Evolutionary conservation across 2,329 filamentous ascomycete genomes (phyloP).

Genomic region (Pyrenochaeta sp.): DNA sequence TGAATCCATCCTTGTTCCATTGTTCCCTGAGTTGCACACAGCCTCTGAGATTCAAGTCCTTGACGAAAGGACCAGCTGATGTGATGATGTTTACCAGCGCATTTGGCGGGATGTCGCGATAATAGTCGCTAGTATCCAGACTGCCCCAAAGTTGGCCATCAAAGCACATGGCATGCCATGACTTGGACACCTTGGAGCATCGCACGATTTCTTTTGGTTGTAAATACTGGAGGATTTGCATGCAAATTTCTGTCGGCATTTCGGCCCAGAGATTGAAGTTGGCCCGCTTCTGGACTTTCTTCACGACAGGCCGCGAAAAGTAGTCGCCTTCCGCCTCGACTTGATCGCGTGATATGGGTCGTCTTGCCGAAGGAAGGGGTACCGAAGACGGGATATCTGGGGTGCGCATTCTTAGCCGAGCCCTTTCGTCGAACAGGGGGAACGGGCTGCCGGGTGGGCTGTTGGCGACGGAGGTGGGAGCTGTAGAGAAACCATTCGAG

Average conservation of each 20-base stretch:
- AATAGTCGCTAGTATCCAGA: conserved; percentile 84
- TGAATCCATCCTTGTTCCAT: conserved; percentile 77
- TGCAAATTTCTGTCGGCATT: conserved; percentile 82
- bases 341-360: conserved; percentile 55
- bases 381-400: conserved; percentile 62
- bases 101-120: conserved; percentile 83
- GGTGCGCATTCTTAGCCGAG: conserved; percentile 64
- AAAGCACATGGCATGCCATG: conserved; percentile 84
- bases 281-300: conserved; percentile 45
- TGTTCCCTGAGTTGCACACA: conserved; percentile 88
- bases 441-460: conserved; percentile 58
- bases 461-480: conserved; percentile 60
- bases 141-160: conserved; percentile 93
- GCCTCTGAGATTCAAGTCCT: conserved; percentile 87
- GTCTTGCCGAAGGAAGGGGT: conserved; percentile 69
- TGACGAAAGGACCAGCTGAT: conserved; percentile 86
- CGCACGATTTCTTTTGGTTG: conserved; percentile 81
- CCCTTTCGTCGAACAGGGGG: conserved; percentile 56
- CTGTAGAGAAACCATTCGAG: conserved; percentile 64
- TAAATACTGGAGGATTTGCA: conserved; percentile 79
- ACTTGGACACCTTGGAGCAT: conserved; percentile 76
- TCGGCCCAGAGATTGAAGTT: conserved; percentile 77
- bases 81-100: conserved; percentile 85
- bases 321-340: conserved; percentile 54
- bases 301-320: conserved; percentile 52